phyloP scores from a whole-genome alignment of 495 filamentous ascomycete species.

The Amniculicola lignicola region DNA sequence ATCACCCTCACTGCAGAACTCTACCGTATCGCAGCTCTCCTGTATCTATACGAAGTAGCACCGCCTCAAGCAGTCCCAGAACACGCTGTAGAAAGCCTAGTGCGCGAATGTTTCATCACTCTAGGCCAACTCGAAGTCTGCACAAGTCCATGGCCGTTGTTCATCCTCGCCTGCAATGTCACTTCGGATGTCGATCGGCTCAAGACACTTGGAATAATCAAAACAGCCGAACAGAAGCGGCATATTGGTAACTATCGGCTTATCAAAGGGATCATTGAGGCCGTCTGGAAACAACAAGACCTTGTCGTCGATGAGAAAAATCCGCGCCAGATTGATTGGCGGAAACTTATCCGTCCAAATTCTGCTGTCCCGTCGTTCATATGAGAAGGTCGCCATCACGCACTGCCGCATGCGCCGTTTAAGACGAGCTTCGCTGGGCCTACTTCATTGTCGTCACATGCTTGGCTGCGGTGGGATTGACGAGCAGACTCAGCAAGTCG shows the following conservation, averaged over 20 bases:
- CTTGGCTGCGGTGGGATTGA: slow-evolving; percentile 28
- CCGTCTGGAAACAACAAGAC: slow-evolving; percentile 22
- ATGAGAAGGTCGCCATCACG: not conserved
- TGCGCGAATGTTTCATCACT: not conserved
- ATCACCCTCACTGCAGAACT: slow-evolving; percentile 20
- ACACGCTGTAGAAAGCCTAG: not conserved
- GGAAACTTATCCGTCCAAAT: slow-evolving; percentile 6
- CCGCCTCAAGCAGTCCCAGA: not conserved
- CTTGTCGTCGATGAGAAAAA: slow-evolving; percentile 7
- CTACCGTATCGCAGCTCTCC: slow-evolving; percentile 16
- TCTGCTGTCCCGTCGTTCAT: slow-evolving; percentile 19
- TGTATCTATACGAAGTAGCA: slow-evolving; percentile 18
- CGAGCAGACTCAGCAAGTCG: slow-evolving; percentile 39
- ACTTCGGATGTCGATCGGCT: slow-evolving; percentile 5
- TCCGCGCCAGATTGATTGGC: slow-evolving; percentile 4
- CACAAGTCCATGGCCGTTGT: slow-evolving; percentile 28
- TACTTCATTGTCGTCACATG: slow-evolving; percentile 25
- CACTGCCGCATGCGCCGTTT: not conserved
- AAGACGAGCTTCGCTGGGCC: not conserved
- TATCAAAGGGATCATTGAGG: slow-evolving; percentile 12
- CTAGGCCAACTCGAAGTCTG: slow-evolving; percentile 16
- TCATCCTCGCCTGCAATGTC: slow-evolving; percentile 14
- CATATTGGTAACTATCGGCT: slow-evolving; percentile 20
- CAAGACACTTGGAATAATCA: slow-evolving; percentile 1
- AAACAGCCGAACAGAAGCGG: slow-evolving; percentile 9